A percentile compares a stretch with the other conserved stretches of the same genome.
phyloP scores from a whole-genome alignment of 306 rosid genomes.

The Quercus alba region DNA sequence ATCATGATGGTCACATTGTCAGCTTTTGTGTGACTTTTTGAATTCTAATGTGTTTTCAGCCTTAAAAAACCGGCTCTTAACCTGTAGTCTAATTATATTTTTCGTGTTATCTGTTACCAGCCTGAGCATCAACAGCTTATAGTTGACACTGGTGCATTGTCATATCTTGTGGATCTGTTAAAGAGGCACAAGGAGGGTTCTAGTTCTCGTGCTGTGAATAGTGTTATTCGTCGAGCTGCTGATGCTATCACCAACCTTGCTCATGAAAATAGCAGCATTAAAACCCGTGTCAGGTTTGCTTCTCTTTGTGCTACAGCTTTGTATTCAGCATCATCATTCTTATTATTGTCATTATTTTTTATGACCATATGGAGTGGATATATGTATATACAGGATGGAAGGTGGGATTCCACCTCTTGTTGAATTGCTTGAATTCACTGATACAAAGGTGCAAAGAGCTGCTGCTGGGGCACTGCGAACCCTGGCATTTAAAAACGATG shows the following conservation, averaged over 20 bases:
- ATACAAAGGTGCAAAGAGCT: conserved; percentile 96
- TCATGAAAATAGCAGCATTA: conserved; percentile 93
- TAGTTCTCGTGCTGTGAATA: conserved; percentile 66
- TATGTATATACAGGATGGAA: conserved; percentile 64
- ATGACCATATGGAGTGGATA: conserved; percentile 19
- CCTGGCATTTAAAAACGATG: conserved; percentile 90
- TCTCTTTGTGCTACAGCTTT: conserved; percentile 8
- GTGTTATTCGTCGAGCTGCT: conserved; percentile 98
- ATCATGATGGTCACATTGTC: background rate
- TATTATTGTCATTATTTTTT: background rate
- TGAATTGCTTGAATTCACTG: conserved; percentile 81
- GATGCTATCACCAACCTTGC: conserved; percentile 98
- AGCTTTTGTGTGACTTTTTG: conserved; percentile 1
- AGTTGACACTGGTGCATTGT: conserved; percentile 81
- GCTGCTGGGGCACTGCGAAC: conserved; percentile 98
- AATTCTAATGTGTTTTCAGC: background rate
- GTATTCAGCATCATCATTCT: background rate
- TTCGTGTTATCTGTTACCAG: conserved; percentile 48
- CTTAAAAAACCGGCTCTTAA: background rate
- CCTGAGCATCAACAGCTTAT: conserved; percentile 97
- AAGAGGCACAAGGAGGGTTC: conserved; percentile 68
- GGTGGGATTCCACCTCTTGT: conserved; percentile 99
- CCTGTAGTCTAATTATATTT: background rate
- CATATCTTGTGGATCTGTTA: conserved; percentile 76
- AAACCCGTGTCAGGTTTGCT: conserved; percentile 90